Evolutionary conservation across 352 stramenopile species (phyloP).

Genomic region (Globisporangium canariense): DNA sequence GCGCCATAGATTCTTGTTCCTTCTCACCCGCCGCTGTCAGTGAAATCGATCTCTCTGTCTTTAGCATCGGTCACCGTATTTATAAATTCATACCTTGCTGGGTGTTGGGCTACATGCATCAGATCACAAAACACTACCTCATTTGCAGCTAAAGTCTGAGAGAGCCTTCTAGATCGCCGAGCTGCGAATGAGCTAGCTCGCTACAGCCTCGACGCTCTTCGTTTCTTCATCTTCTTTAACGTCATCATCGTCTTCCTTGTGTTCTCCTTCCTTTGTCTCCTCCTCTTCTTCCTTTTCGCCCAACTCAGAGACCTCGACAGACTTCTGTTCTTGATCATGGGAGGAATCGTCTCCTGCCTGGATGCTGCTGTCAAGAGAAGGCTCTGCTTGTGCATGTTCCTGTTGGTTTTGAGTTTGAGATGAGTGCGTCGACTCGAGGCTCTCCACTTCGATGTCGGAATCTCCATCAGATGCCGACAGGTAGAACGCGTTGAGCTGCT

Average conservation of each 20-base stretch:
- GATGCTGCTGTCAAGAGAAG: not conserved
- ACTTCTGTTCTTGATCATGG: conserved; percentile 1
- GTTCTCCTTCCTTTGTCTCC: conserved; percentile 9
- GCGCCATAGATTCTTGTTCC: not conserved
- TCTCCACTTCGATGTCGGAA: conserved; percentile 3
- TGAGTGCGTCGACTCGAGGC: not conserved
- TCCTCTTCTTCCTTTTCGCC: conserved; percentile 33
- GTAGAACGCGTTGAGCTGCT: conserved; percentile 74
- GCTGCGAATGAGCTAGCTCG: not conserved
- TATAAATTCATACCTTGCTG: conserved; percentile 11
- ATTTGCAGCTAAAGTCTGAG: not conserved
- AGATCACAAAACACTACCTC: not conserved
- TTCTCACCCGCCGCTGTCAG: not conserved
- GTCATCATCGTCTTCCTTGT: conserved; percentile 6
- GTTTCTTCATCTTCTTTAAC: not conserved
- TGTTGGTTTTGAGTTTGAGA: not conserved
- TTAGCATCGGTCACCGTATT: not conserved
- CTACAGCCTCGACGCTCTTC: not conserved
- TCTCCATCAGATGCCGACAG: conserved; percentile 28
- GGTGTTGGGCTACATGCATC: too few relatives aligned
- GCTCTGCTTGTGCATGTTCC: not conserved
- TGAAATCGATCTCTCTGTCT: not conserved
- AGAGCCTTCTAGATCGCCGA: not conserved
- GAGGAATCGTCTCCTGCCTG: not conserved
- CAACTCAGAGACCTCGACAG: not conserved